Percentiles rank a stretch among this genome's conserved stretches.
Conservation (phyloP, 495 filamentous ascomycete species). For the Glarea lozoyensis region DNA sequence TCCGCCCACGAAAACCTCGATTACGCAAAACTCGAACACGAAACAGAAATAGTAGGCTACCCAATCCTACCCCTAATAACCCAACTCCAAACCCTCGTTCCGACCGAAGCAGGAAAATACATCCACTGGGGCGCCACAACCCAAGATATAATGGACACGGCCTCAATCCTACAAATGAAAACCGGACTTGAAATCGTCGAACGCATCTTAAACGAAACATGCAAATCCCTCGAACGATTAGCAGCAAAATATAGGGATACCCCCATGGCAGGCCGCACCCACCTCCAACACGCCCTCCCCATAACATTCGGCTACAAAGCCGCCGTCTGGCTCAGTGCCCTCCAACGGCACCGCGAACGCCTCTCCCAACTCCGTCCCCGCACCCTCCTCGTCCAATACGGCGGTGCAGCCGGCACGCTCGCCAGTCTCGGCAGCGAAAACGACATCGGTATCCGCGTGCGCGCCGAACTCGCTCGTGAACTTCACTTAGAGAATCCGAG, state of each 20-base stretch:
- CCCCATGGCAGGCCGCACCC: conserved; percentile 43
- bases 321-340: conserved; percentile 34
- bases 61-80: conserved; percentile 41
- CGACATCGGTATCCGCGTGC: conserved; percentile 32
- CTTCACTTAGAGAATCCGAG: conserved; percentile 30
- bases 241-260: conserved; percentile 34
- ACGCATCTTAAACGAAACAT: conserved; percentile 26
- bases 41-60: conserved; percentile 46
- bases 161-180: conserved; percentile 39
- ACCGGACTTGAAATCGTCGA: conserved; percentile 35
- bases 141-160: conserved; percentile 47
- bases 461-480: conserved; percentile 32
- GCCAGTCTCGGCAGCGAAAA: conserved; percentile 31
- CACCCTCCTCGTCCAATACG: conserved; percentile 36
- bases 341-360: conserved; percentile 34
- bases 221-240: conserved; percentile 27
- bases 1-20: conserved; percentile 10
- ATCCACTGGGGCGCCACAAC: conserved; percentile 49
- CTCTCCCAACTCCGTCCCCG: conserved; percentile 29
- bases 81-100: conserved; percentile 39
- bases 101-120: conserved; percentile 34
- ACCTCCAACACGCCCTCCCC: conserved; percentile 42
- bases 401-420: conserved; percentile 39
- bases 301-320: conserved; percentile 42
- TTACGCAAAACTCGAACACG: conserved; percentile 22